Evolutionary conservation across 148 eudicot species (phyloP), one percentile per base, ranked within the genome.

Genomic region (Gaultheria prostrata): DNA sequence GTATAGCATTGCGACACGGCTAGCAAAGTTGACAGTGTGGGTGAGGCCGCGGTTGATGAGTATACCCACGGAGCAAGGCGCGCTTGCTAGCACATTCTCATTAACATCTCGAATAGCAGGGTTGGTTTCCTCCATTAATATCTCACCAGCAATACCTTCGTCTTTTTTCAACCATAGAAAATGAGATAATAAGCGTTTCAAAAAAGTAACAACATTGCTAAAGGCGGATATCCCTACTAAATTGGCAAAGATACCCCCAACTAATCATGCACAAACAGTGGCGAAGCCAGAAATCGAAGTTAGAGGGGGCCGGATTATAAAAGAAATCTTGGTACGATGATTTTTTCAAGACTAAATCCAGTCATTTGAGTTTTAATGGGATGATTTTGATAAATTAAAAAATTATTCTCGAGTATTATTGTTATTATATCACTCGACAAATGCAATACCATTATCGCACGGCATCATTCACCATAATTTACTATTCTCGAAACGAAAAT

Each of bases 51-150:
- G 87, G 50, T 91, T 92, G 11, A 92, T 86, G 8, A 92, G 85
- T 1, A 91, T 35, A 3, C 83, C 93, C 6, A 91, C 86, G 0
- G 95, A 89, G 83, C 95, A 92, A 6, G 93, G 91, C 24, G 93
- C 87, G 18, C 18, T 28, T 3, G 82, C 87, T 76, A 91, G 56
- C 13, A 89, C 87, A 17, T 69, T 88, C 20, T 89, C 91, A 83
- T 89, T 91, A 2, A 89, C 90, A 1, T 79, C 50, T 39, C 89
- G 80, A 59, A 91, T 86, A 17, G 88, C 90, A 0, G 77, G 56
- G 43, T 86, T 85, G 13, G 76, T 78, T 50, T 90, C 93, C 70
- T 92, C 93, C 49, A n/a, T n/a, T n/a, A 57, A 6, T 57, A 89
- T 73, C 20, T 86, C 87, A 13, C 90, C 93, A 49, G 83, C 92